phyloP scores from a whole-genome alignment of 176 grass and related monocot species.

The Stipa capillata region DNA sequence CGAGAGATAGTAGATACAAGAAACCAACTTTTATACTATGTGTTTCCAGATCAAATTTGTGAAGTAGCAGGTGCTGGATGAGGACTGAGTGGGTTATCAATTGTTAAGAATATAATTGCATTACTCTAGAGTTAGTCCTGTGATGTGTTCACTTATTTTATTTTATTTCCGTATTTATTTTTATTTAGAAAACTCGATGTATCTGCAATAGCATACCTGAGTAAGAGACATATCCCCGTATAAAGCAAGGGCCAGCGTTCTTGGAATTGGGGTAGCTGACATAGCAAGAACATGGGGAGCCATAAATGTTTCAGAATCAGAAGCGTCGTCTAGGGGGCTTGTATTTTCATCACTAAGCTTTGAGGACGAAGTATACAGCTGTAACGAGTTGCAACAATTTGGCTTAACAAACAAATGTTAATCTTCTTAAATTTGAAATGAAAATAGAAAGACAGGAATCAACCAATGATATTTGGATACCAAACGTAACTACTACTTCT shows the following conservation, averaged over 20 bases:
- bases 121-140: not conserved
- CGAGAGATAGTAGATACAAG: not conserved
- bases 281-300: constrained; percentile 94
- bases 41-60: constrained; percentile 5
- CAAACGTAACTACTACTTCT: not conserved
- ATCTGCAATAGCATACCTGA: constrained; percentile 48
- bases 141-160: not conserved
- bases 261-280: constrained; percentile 96
- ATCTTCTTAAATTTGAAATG: not conserved
- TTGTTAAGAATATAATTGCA: constrained; percentile 10
- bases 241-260: constrained; percentile 89
- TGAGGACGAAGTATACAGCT: constrained; percentile 48
- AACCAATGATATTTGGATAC: not conserved
- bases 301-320: constrained; percentile 77
- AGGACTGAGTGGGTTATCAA: not conserved
- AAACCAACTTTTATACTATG: constrained; percentile 3
- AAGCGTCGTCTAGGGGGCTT: constrained; percentile 33
- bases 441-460: constrained; percentile 14
- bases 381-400: constrained; percentile 15
- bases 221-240: constrained; percentile 97
- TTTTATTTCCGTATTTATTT: not conserved
- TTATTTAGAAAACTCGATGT: constrained; percentile 4
- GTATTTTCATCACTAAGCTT: constrained; percentile 43
- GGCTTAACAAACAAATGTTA: not conserved
- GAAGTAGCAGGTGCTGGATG: not conserved